phyloP scores from a whole-genome alignment of 2,329 filamentous ascomycete species.

The Fusarium tuaranense region DNA sequence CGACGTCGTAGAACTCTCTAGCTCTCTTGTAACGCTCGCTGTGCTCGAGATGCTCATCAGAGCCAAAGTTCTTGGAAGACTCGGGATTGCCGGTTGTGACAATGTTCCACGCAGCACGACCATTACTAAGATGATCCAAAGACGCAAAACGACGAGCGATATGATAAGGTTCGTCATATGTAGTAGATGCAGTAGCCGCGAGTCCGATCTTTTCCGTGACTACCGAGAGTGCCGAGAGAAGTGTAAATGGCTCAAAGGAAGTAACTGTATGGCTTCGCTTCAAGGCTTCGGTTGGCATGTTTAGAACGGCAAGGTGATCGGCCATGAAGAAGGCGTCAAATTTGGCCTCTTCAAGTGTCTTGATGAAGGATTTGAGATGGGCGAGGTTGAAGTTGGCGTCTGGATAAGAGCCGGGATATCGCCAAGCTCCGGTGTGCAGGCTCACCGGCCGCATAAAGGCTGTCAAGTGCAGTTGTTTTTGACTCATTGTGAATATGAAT shows the following conservation, averaged over 20 bases:
- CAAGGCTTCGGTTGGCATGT: conserved; percentile 68
- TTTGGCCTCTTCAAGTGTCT: conserved; percentile 65
- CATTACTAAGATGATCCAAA: conserved; percentile 63
- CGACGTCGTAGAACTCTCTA: conserved; percentile 64
- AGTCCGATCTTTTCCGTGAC: conserved; percentile 64
- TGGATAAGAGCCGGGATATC: conserved; percentile 65
- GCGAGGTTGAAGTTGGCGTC: conserved; percentile 69
- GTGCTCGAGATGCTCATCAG: conserved; percentile 62
- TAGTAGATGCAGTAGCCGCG: conserved; percentile 65
- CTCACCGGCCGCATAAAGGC: conserved; percentile 70
- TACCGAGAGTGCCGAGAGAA: conserved; percentile 61
- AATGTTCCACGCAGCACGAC: conserved; percentile 66
- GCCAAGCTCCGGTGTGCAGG: conserved; percentile 67
- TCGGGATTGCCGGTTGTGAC: conserved; percentile 66
- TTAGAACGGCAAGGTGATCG: conserved; percentile 65
- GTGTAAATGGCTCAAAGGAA: conserved; percentile 67
- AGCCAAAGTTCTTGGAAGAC: conserved; percentile 63
- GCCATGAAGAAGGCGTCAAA: conserved; percentile 70
- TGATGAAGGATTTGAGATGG: conserved; percentile 65
- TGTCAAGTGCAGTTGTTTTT: conserved; percentile 63
- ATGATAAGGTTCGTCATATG: conserved; percentile 66
- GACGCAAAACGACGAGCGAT: conserved; percentile 66
- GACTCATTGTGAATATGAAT: conserved; percentile 15
- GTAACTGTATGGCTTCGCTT: conserved; percentile 69
- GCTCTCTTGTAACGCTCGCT: conserved; percentile 63